phyloP scores from a whole-genome alignment of 345 rosid genomes.

The Gossypium mustelinum region DNA sequence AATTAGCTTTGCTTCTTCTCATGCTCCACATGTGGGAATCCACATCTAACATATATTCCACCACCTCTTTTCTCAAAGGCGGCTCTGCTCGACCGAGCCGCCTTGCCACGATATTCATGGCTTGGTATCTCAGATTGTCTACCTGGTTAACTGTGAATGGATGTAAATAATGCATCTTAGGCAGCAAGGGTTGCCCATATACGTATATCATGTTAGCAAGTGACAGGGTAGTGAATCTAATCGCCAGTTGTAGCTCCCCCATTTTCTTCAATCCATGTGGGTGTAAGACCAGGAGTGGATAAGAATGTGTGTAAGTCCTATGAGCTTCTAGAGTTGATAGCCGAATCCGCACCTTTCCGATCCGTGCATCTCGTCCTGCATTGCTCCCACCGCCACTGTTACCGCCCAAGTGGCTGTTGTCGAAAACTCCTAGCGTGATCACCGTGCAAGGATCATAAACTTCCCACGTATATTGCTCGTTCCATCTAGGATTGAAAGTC shows the following conservation, averaged over 20 bases:
- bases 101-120: constrained; percentile 68
- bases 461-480: constrained; percentile 89
- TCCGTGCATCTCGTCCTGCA: constrained; percentile 51
- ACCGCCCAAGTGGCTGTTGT: constrained; percentile 58
- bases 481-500: constrained; percentile 59
- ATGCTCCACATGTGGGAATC: constrained; percentile 89
- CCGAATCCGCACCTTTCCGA: constrained; percentile 78
- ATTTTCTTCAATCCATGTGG: constrained; percentile 73
- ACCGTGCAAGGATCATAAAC: constrained; percentile 89
- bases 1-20: constrained; percentile 90
- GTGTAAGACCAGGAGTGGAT: constrained; percentile 67
- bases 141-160: constrained; percentile 82
- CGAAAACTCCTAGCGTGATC: constrained; percentile 70
- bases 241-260: constrained; percentile 68
- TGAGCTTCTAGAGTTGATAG: constrained; percentile 71
- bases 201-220: constrained; percentile 56
- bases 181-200: constrained; percentile 66
- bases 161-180: constrained; percentile 81
- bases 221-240: constrained; percentile 65
- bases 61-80: constrained; percentile 74
- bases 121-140: constrained; percentile 66
- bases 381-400: constrained; percentile 20
- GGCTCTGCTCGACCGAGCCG: constrained; percentile 87
- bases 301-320: constrained; percentile 66
- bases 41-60: constrained; percentile 84